These are phyloP conservation scores for Penicillium sp. DNA, from an alignment of 2,329 filamentous ascomycete species.

Conservation along the genomic window DNA sequence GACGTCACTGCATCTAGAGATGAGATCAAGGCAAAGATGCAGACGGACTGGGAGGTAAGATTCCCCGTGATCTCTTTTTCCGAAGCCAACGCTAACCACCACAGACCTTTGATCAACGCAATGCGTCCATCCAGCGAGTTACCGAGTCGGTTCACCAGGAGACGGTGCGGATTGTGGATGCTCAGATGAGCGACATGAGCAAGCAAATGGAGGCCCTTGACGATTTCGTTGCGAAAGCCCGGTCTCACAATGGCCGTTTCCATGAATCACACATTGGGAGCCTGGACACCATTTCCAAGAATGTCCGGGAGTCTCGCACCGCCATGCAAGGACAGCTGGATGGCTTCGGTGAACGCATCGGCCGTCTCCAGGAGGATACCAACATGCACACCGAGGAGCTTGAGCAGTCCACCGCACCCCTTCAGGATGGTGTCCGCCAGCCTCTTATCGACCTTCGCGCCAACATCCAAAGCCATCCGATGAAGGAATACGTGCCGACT, in stretches of 20 bases:
- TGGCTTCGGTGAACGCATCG: constrained; percentile 65
- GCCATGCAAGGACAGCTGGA: constrained; percentile 70
- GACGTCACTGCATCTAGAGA: constrained; percentile 73
- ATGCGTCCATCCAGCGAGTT: constrained; percentile 76
- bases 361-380: constrained; percentile 68
- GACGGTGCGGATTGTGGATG: constrained; percentile 84
- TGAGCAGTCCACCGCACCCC: constrained; percentile 59
- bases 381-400: constrained; percentile 59
- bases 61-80: neutral
- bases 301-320: constrained; percentile 70
- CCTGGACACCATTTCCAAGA: constrained; percentile 63
- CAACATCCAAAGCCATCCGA: constrained; percentile 60
- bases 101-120: constrained; percentile 71
- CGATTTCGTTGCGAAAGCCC: constrained; percentile 81
- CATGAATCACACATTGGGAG: constrained; percentile 68
- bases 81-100: constrained; percentile 24
- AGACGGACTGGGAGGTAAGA: constrained; percentile 79
- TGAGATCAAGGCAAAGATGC: constrained; percentile 73
- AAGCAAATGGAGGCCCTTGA: constrained; percentile 88
- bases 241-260: constrained; percentile 74
- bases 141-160: constrained; percentile 87
- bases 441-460: constrained; percentile 70
- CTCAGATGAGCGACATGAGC: constrained; percentile 82
- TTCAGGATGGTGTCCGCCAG: constrained; percentile 60
- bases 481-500: constrained; percentile 81